Evolutionary conservation across 495 filamentous ascomycete genomes (phyloP), one percentile per base, ranked within the genome.

Genomic region (Penicillium verhagenii): DNA sequence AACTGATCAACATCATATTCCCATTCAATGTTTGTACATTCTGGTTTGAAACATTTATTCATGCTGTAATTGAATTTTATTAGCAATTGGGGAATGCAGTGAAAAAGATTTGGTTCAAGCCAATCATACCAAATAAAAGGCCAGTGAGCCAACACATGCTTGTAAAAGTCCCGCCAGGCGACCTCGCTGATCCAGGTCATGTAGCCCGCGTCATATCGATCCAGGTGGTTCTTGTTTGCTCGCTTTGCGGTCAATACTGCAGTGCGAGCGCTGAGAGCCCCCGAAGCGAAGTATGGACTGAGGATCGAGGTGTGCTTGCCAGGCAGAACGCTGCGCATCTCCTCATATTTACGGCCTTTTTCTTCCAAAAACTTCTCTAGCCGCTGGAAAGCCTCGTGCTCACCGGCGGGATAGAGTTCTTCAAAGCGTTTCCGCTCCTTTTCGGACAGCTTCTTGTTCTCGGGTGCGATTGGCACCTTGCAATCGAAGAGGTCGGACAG

Each of bases 151-250:
- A 96, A 74, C 4, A 96, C 88, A 67, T 96, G 90, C 56, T 88
- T 89, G 70, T 96, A 96, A 64, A 96, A 97, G 61, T 96, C 92
- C 8, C 92, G 78, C 92, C 92, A 95, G 1, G 90, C 92, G 0
- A 97, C 78, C 66, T 96, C 92, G 48, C 85, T 86, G 54, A 96
- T 93, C 91, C 91, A 97, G 3, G 78, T 72, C 46, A 77, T 72
- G 31, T 90, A 88, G 0, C 91, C 90, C 16, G 77, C 59, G 28
- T 83, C 77, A 0, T 89, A 88, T 3, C 82, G 81, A 56, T 92
- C 85, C 0, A 96, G 77, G 18, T 79, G 84, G 50, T 84, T 83
- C 7, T 81, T 85, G 63, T 96, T 96, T 24, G 74, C 71, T 50
- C 84, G 79, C 46, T 83, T 78, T 2, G 92, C 91, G 21, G 71